These are phyloP conservation scores for Apiospora arundinis DNA, from an alignment of 2,329 filamentous ascomycete species.

Conservation along the genomic window DNA sequence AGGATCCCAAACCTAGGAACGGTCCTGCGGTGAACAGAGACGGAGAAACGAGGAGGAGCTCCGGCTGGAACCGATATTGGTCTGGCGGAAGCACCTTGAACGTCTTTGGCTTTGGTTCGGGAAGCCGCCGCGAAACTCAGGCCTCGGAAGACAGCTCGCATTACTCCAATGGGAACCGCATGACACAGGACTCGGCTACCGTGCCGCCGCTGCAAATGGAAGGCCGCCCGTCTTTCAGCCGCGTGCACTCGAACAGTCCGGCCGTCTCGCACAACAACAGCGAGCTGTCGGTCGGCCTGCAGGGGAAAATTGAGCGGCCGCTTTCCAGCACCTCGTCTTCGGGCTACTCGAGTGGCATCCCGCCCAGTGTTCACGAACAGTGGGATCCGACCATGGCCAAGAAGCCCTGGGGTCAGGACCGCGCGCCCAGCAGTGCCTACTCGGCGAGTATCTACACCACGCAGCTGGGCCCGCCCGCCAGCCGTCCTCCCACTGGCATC, in stretches of 20 bases:
- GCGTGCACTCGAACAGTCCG: constrained; percentile 73
- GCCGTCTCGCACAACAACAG: constrained; percentile 67
- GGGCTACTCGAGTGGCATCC: constrained; percentile 69
- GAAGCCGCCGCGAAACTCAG: constrained; percentile 55
- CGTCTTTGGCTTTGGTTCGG: constrained; percentile 64
- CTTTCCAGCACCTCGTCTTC: constrained; percentile 57
- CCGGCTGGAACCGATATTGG: constrained; percentile 81
- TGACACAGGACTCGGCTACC: constrained; percentile 71
- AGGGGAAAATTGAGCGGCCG: constrained; percentile 66
- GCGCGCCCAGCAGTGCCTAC: constrained; percentile 60
- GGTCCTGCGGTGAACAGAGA: constrained; percentile 43
- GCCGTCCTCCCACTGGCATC: constrained; percentile 42
- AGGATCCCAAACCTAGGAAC: constrained; percentile 42
- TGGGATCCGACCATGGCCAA: constrained; percentile 57
- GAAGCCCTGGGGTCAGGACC: constrained; percentile 56
- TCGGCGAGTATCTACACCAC: constrained; percentile 51
- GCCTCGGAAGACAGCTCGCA: constrained; percentile 62
- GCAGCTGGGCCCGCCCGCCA: constrained; percentile 43
- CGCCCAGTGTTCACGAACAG: constrained; percentile 65
- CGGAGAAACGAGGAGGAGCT: constrained; percentile 63
- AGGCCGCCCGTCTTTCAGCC: constrained; percentile 66
- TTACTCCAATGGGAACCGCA: constrained; percentile 58
- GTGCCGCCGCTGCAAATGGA: constrained; percentile 74
- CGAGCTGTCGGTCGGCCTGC: constrained; percentile 62
- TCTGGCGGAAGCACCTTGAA: constrained; percentile 74